Base-by-base conservation (phyloP, 148 eudicot species). In the Oxyria digyna region DNA sequence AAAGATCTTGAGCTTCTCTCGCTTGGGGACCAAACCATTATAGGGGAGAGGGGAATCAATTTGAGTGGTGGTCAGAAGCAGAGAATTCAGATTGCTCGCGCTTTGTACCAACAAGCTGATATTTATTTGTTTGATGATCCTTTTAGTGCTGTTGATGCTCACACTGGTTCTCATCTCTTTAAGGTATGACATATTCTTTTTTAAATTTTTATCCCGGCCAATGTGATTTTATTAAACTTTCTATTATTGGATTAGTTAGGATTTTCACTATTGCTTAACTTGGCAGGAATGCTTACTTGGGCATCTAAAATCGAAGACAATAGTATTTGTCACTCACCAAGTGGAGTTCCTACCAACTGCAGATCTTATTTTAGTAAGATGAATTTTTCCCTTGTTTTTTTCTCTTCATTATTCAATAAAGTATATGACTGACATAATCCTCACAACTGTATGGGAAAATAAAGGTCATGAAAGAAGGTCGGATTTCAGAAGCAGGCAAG, bases 31-130 rank as follows among this genome's bases (percentile, higher is more conserved):
- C 78, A 78, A 63, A 82, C 85, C 0, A 18, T 79, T 26, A 82
- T 82, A 46, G 85, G 85, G 33, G 85, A 82, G 69, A 76, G 82
- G 73, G 82, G 85, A 3, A 82, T 82, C 52, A 82, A 82, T 62
- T 72, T 82, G 70, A 82, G 85, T 52, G 85, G 85, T 45, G 85
- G 85, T 9, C 85, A 82, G 76, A 81, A 81, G 78, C 82, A 81
- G 67, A 78, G 85, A 69, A 66, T 81, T 46, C 85, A 81, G 65
- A 76, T 82, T 35, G 85, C 82, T 6, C 82, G 81, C 13, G 85
- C 85, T 37, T 59, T 82, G 20, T 82, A 82, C 72, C 81, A 82
- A 69, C 82, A 82, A 67, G 81, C 82, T 21, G 85, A 82, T 49
- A 74, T 82, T 6, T 79, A 82, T 73, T 31, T 82, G 17, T 77